phyloP scores from a whole-genome alignment of 78 protist genomes.

The Chrysochromulina parva region DNA sequence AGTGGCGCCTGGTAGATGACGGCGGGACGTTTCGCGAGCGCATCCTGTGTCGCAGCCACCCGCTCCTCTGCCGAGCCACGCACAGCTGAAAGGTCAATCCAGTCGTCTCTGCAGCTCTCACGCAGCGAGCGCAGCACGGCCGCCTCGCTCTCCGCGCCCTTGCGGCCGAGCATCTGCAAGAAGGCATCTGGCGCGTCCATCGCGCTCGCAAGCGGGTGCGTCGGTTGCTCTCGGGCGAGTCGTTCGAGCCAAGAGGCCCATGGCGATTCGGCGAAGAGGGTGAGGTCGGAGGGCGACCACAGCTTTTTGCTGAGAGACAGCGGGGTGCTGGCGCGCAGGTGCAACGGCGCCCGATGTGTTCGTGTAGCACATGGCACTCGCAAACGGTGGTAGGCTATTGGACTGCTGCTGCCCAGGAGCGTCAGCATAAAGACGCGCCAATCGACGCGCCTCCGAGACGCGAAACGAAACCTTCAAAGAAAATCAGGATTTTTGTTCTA shows the following conservation, averaged over 20 bases:
- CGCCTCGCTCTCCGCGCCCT: background rate
- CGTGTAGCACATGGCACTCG: no score
- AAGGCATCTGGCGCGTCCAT: background rate
- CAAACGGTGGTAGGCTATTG: no score
- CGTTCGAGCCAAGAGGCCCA: background rate
- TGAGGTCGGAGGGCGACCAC: conserved; percentile 4
- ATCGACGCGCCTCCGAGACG: no score
- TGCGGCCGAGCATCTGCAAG: background rate
- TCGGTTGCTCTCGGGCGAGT: background rate
- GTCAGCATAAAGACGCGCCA: no score
- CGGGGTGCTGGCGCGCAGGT: no score
- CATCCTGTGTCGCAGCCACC: background rate
- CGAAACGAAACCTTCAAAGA: no score
- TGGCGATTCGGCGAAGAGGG: background rate
- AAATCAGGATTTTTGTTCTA: no score
- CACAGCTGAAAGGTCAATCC: background rate
- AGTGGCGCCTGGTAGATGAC: conserved; percentile 20
- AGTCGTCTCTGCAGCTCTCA: background rate
- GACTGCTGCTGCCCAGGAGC: no score
- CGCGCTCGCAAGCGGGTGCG: background rate
- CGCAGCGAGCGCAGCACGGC: background rate
- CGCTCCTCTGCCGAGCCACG: background rate
- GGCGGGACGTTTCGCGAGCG: background rate
- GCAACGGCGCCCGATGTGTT: no score
- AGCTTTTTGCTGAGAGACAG: background rate